phyloP scores from a whole-genome alignment of 2,329 filamentous ascomycete genomes.

The Fusarium sp. region DNA sequence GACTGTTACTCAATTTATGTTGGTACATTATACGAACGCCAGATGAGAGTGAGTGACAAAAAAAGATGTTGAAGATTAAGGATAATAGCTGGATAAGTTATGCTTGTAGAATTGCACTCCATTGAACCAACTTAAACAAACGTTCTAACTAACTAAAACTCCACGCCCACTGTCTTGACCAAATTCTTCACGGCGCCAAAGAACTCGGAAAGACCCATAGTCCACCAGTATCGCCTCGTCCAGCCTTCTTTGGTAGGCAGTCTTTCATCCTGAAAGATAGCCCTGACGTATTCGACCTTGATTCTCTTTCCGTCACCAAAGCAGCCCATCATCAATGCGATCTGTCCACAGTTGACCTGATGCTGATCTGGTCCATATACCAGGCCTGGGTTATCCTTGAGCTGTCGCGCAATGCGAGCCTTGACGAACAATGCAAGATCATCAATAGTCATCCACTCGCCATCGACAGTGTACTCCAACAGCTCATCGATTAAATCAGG shows the following conservation, averaged over 20 bases:
- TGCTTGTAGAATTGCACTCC: too few species aligned
- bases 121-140: background rate
- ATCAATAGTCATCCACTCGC: background rate
- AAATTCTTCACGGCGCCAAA: constrained; percentile 19
- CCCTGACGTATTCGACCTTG: constrained; percentile 31
- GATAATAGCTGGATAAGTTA: too few species aligned
- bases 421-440: constrained; percentile 16
- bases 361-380: constrained; percentile 19
- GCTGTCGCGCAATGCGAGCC: constrained; percentile 12
- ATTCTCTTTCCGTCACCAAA: constrained; percentile 13
- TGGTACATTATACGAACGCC: too few species aligned
- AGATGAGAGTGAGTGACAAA: too few species aligned
- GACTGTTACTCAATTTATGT: too few species aligned
- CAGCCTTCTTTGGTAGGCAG: constrained; percentile 41
- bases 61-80: too few species aligned
- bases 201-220: constrained; percentile 37
- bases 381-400: constrained; percentile 10
- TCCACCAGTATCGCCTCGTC: constrained; percentile 39
- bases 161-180: background rate
- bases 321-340: constrained; percentile 27
- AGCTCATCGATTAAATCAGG: constrained; percentile 1
- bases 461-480: constrained; percentile 1
- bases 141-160: background rate
- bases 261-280: constrained; percentile 43
- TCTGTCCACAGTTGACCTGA: constrained; percentile 21